Base-by-base conservation (phyloP, 2,329 filamentous ascomycete genomes). In the Aureobasidium sp. region DNA sequence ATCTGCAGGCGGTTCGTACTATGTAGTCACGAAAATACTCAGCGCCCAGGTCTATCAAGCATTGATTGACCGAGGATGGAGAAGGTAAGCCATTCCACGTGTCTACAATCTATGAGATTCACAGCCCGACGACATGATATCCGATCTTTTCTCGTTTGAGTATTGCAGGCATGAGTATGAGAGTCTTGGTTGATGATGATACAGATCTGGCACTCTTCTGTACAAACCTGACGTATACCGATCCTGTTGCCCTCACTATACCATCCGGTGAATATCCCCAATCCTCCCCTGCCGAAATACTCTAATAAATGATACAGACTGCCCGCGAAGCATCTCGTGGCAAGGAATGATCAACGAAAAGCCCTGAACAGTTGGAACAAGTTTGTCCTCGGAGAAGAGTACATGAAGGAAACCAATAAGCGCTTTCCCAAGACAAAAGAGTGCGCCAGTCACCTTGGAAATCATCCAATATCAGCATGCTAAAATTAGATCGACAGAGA, bases 231-330 rank as follows among this genome's bases (percentile, higher is more conserved):
- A 93, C 67, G 83, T 88, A 62, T 78, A 79, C 55, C 77, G 83
- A 54, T 87, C 89, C 57, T 98, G 93, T 64, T 98, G 93, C 68
- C 90, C 90, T 39, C 90, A 96, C 64, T 97, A 91, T 67, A 90
- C 86, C 1, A 83, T 93, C 51, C 81, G 72, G 73, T 74, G 60
- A 49, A 64, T 11, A 14, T 7, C 17, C 1, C 7, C 24, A 17
- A 4, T 19, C 12, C 24, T 42, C 14, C 25, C 12, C 17, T 42
- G 22, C 16, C 12, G 8, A 19, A 12, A n/a, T 5, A 49, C 44
- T 48, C 52, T 53, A 42, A 22, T 24, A n/a, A 27, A 55, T 55
- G n/a, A 4, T 24, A 12, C 12, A 75, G 86, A 41, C 74, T 90
- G 17, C 85, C 88, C 61, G 80, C 81, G 21, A 67, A 73, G 41